Percentiles rank a stretch among this genome's conserved stretches.
phyloP scores from a whole-genome alignment of 2,329 filamentous ascomycete genomes.

The Biscogniauxia mediterranea region DNA sequence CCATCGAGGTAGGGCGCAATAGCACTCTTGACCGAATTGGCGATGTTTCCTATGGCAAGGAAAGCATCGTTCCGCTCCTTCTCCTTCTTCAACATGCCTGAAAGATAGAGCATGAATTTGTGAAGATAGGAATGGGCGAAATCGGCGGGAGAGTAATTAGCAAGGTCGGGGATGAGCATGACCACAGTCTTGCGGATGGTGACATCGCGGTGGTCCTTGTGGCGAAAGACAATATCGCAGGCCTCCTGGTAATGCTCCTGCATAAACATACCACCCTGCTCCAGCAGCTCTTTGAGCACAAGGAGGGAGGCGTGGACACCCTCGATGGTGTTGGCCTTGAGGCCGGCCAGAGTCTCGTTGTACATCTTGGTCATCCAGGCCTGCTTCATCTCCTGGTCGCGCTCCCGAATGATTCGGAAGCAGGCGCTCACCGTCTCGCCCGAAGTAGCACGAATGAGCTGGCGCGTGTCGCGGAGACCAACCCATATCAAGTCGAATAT shows the following conservation, averaged over 20 bases:
- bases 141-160: conserved; percentile 86
- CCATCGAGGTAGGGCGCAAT: conserved; percentile 95
- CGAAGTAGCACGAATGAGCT: conserved; percentile 87
- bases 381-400: conserved; percentile 83
- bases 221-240: conserved; percentile 87
- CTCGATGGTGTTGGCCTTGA: conserved; percentile 79
- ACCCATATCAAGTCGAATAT: conserved; percentile 97
- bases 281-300: conserved; percentile 86
- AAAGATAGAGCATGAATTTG: conserved; percentile 95
- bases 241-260: conserved; percentile 88
- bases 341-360: conserved; percentile 75
- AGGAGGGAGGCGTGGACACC: conserved; percentile 91
- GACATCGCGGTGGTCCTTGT: conserved; percentile 88
- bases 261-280: conserved; percentile 99
- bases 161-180: conserved; percentile 85
- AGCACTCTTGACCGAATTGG: conserved; percentile 91
- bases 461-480: conserved; percentile 82
- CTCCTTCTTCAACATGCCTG: conserved; percentile 89
- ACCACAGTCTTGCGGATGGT: conserved; percentile 89
- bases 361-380: conserved; percentile 91
- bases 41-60: conserved; percentile 91
- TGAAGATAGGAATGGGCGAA: conserved; percentile 87
- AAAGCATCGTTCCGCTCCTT: conserved; percentile 94
- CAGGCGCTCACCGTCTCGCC: conserved; percentile 92
- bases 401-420: conserved; percentile 91